phyloP scores from a whole-genome alignment of 2,329 filamentous ascomycete genomes.

The Leptodontidium sp. region DNA sequence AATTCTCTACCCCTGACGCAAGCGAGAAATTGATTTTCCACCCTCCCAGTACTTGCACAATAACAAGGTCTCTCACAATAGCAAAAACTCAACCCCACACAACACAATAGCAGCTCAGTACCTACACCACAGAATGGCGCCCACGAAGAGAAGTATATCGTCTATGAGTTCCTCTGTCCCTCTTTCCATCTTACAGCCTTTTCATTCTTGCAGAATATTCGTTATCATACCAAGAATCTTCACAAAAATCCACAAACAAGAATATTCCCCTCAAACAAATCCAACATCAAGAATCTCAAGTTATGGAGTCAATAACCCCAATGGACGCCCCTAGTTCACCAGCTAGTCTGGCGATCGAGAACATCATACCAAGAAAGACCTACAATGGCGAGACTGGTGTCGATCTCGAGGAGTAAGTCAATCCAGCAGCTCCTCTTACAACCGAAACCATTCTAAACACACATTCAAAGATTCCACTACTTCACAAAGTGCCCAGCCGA shows the following conservation, averaged over 20 bases:
- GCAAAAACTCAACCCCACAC: neutral
- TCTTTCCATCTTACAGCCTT: neutral
- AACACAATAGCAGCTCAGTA: neutral
- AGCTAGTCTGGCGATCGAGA: neutral
- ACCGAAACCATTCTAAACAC: neutral
- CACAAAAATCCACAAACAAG: neutral
- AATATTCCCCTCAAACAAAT: neutral
- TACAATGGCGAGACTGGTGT: neutral
- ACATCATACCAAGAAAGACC: neutral
- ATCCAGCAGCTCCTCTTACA: neutral
- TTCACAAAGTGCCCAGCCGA: neutral
- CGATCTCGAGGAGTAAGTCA: neutral
- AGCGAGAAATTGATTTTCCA: neutral
- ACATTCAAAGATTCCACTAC: neutral
- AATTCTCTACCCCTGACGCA: neutral
- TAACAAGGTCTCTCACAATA: neutral
- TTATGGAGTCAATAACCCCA: neutral
- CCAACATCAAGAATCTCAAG: neutral
- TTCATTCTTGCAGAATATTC: neutral
- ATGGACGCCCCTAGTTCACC: neutral
- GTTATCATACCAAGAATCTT: neutral
- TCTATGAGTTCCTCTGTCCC: neutral
- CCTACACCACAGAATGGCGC: neutral
- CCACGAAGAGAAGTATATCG: neutral
- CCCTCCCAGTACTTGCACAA: neutral